Base-by-base conservation (phyloP, 495 filamentous ascomycete genomes). In the Hypoxylon intermedium region DNA sequence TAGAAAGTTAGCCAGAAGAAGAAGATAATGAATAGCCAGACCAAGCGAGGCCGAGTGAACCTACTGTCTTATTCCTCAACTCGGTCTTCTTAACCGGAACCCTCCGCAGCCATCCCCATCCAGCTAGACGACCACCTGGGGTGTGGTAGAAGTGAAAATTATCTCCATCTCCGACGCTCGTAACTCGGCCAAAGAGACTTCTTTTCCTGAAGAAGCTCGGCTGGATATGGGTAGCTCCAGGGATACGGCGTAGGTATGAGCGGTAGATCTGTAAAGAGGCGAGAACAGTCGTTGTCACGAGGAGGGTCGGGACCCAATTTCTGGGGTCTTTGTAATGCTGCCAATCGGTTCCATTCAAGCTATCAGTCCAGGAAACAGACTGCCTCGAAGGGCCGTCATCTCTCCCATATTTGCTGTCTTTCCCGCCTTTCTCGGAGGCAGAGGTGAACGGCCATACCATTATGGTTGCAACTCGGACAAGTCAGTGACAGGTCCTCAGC, bases 111-210 rank as follows among this genome's bases (percentile, higher is more conserved):
- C 91, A 97, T 9, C 87, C 92, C 95, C 95, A 98, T 44, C 94
- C 94, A 9, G 87, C 80, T 15, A 93, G 67, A 42, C 90, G 78
- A 9, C 94, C 94, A 9, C 95, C 94, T 0, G 94, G 94, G 0
- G 92, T 97, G 73, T 98, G 94, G 71, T 88, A 98, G 6, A 98
- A 72, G 46, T 92, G 85, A 71, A 98, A 97, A 60, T 92, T 92
- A 69, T 98, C 94, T 0, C 91, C 95, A 78, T 98, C 94, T 43
- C 95, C 95, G 19, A 98, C 94, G 59, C 89, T 92, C 21, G 94
- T 97, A 2, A 97, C 94, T 50, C 78, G 81, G 6, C 94, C 94
- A 62, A 93, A 87, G 44, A 98, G 62, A 47, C 83, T 90, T 55
- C 91, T 81, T 46, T 75, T 83, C 15, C 90, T 86, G 66, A 91